These are phyloP conservation scores for thale cress (Arabidopsis thaliana) DNA, from an alignment of 345 rosid species.

Conservation along the genomic window TAIR10.1 NC_003076.8:21082001-21082500, in stretches of 20 bases:
- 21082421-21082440: conserved; percentile 22
- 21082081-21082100: not conserved
- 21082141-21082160: conserved; percentile 17
- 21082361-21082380: conserved; percentile 48
- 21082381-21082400: conserved; percentile 54
- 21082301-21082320: not conserved
- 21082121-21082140: not conserved
- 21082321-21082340: not conserved
- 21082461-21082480: not conserved
- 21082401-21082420: conserved; percentile 54
- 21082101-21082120: not conserved
- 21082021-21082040: too few relatives aligned
- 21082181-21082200: not conserved
- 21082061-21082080: not conserved
- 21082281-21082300: conserved; percentile 50
- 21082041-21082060: too few relatives aligned
- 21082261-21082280: conserved; percentile 57
- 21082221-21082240: conserved; percentile 9
- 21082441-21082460: conserved; percentile 1
- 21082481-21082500: too few relatives aligned
- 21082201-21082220: not conserved
- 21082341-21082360: not conserved
- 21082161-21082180: not conserved
- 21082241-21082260: conserved; percentile 52
- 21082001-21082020: not conserved